Base-by-base conservation (phyloP, 257 asterid genomes). In the Plantago major region DNA sequence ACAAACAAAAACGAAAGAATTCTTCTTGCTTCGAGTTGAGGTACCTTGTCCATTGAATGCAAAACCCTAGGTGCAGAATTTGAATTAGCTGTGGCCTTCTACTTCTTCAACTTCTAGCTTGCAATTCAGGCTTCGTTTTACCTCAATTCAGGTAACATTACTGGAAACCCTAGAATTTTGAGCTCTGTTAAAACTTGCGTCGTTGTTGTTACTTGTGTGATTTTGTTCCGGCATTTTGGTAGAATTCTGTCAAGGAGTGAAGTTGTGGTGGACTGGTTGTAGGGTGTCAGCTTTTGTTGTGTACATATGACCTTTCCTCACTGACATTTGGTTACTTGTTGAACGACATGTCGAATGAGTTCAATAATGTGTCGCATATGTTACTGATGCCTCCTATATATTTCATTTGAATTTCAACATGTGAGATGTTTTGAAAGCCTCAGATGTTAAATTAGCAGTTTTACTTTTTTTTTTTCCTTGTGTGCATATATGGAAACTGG, bases 91-190 rank as follows among this genome's bases (percentile, higher is more conserved):
- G 62, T 26, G 70, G 50, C 64, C 71, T 64, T 66, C 58, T 60
- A 62, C 60, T 73, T 74, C 42, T 66, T 57, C 37, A 7, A 68
- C 70, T 73, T 68, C 74, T 79, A 68, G n/a, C 62, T 12, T 68
- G 80, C 78, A 82, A 74, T 82, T 79, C 67, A 8, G 55, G 64
- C 67, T 28, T 46, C 55, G 1, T 10, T 3, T 60, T 15, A 66
- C 58, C 77, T 43, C 64, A 71, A 73, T 80, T 78, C 73, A 80
- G 90, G 86, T 83, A 76, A 61, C 63, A 49, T 33, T 62, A 62
- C 68, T 22, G 58, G 57, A 50, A 75, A 64, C 76, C 82, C 82
- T 74, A 65, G 69, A 76, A 73, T 74, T 76, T 37, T 67, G 67
- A 64, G 72, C 61, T 60, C 43, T 53, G 47, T 64, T 63, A 49